These are phyloP conservation scores for Candida sakaeoensis DNA, from an alignment of 805 yeast genomes.

Conservation along the genomic window DNA sequence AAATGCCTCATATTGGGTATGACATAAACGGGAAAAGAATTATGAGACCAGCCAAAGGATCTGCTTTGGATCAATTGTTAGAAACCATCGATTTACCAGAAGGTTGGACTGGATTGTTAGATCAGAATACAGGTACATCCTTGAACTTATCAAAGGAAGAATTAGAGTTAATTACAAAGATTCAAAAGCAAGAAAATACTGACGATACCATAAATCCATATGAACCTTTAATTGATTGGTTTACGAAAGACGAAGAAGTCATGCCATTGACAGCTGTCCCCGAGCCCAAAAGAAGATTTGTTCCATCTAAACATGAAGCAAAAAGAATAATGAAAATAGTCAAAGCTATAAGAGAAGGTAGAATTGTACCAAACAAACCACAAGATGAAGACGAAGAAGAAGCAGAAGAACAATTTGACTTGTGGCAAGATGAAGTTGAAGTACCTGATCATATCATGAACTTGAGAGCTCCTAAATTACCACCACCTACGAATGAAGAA, in stretches of 20 bases:
- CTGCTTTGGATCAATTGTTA: constrained; percentile 85
- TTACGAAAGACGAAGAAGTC: constrained; percentile 74
- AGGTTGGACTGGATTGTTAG: constrained; percentile 97
- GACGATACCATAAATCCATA: constrained; percentile 81
- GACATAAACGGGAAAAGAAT: constrained; percentile 96
- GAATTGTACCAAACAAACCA: constrained; percentile 80
- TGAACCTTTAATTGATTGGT: constrained; percentile 95
- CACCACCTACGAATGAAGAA: constrained; percentile 96
- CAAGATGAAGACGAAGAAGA: constrained; percentile 56
- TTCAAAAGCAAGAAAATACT: constrained; percentile 81
- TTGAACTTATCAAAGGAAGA: constrained; percentile 85
- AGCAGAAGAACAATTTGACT: constrained; percentile 53
- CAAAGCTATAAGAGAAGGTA: constrained; percentile 92
- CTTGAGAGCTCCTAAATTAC: constrained; percentile 88
- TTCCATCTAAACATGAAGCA: constrained; percentile 96
- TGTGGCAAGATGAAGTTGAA: constrained; percentile 67
- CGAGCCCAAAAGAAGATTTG: constrained; percentile 95
- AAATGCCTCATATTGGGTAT: constrained; percentile 96
- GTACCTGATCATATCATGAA: constrained; percentile 82
- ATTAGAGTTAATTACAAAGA: constrained; percentile 78
- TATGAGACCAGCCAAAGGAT: constrained; percentile 97
- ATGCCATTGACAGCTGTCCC: constrained; percentile 94
- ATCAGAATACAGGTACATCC: constrained; percentile 80
- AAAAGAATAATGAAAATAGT: constrained; percentile 95
- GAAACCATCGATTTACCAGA: constrained; percentile 93